Conservation (phyloP, 148 eudicot species). For the Vaccinium darrowii region DNA sequence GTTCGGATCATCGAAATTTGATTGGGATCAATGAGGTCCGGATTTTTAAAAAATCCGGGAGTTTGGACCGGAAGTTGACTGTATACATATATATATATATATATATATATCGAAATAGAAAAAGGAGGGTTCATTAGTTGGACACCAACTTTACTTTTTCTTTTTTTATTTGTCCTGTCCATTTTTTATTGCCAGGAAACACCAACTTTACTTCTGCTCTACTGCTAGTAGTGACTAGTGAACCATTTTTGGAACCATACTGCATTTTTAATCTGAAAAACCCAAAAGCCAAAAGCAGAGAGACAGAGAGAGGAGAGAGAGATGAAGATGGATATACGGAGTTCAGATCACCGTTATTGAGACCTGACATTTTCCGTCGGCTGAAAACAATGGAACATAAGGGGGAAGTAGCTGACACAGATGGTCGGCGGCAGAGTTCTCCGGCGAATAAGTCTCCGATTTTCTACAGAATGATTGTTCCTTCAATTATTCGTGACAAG, state of each 20-base stretch:
- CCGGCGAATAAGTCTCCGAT: not conserved
- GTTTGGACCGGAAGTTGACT: too few relatives aligned
- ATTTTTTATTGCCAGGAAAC: not conserved
- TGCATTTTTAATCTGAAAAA: not conserved
- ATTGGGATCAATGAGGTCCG: too few relatives aligned
- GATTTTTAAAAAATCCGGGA: too few relatives aligned
- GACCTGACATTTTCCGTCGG: not conserved
- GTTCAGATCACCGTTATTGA: too few relatives aligned
- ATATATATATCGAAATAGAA: too few relatives aligned
- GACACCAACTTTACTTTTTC: not conserved
- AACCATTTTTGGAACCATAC: not conserved
- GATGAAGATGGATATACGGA: not conserved
- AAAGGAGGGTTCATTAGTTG: not conserved
- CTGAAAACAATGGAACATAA: slow-evolving; percentile 5
- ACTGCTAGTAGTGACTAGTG: not conserved
- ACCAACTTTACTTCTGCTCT: slow-evolving; percentile 1
- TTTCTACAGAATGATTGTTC: slow-evolving; percentile 1
- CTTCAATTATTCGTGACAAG: slow-evolving; percentile 11
- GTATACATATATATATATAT: too few relatives aligned
- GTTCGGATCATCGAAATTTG: too few relatives aligned
- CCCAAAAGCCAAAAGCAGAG: not conserved
- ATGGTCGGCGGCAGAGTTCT: not conserved
- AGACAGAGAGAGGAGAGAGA: not conserved
- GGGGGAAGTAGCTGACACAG: not conserved
- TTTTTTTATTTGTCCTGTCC: not conserved